Percentiles rank a stretch among this genome's conserved stretches.
Conservation (phyloP, 2,329 filamentous ascomycete genomes). For the Juglanconis oblonga region DNA sequence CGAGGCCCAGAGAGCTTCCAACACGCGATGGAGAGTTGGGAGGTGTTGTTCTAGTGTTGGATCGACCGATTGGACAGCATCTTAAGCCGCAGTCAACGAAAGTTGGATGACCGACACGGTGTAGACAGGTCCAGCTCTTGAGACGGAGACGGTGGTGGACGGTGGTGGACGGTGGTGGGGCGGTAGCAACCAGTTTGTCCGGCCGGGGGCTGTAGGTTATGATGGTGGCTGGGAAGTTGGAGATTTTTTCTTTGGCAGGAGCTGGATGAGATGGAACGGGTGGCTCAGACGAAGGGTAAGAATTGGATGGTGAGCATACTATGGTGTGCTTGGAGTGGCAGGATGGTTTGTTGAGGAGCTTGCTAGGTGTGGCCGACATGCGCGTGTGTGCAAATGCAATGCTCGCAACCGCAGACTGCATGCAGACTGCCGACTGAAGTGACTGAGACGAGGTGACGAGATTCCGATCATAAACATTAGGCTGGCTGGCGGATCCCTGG, state of each 20-base stretch:
- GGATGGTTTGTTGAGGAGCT: neutral
- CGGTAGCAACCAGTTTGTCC: neutral
- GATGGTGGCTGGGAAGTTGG: conserved; percentile 3
- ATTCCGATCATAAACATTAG: neutral
- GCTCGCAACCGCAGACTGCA: neutral
- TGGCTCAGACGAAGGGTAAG: neutral
- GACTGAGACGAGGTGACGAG: neutral
- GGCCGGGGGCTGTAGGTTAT: neutral
- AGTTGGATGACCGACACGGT: neutral
- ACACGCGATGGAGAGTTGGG: conserved; percentile 7
- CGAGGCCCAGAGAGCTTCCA: neutral
- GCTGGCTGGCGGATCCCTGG: neutral
- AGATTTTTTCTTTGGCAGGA: neutral
- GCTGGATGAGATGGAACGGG: neutral
- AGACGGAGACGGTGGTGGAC: neutral
- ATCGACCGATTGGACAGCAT: conserved; percentile 15
- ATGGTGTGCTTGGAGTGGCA: neutral
- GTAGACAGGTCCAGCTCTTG: neutral
- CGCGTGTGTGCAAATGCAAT: neutral
- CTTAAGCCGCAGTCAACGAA: conserved; percentile 1
- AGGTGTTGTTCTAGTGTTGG: conserved; percentile 10
- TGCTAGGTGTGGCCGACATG: neutral
- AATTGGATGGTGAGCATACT: neutral
- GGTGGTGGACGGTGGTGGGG: neutral
- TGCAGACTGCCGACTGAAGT: too few relatives aligned